phyloP scores from a whole-genome alignment of 495 filamentous ascomycete species.

The Penicillium angulare region DNA sequence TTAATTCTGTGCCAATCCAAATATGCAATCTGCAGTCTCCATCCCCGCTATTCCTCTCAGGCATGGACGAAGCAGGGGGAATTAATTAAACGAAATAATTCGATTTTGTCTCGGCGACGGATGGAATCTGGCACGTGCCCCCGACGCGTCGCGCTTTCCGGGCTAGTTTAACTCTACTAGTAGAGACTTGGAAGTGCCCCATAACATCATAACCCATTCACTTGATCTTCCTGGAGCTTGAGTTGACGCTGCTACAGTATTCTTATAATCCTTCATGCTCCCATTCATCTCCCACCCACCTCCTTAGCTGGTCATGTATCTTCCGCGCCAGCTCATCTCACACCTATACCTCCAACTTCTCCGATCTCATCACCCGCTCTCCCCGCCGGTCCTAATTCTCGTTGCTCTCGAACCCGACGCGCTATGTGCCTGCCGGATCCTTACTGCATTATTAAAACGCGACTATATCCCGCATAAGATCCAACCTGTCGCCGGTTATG shows the following conservation, averaged over 20 bases:
- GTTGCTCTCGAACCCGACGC: slow-evolving; percentile 93
- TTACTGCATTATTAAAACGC: slow-evolving; percentile 85
- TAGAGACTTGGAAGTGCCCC: not conserved
- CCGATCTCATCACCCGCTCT: slow-evolving; percentile 74
- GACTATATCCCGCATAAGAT: slow-evolving; percentile 99
- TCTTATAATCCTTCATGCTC: slow-evolving; percentile 21
- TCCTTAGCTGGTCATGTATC: slow-evolving; percentile 69
- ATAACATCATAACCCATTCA: slow-evolving; percentile 1
- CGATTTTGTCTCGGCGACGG: slow-evolving; percentile 23
- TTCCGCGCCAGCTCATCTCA: slow-evolving; percentile 82
- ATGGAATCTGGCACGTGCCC: slow-evolving; percentile 23
- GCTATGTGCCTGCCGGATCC: slow-evolving; percentile 91
- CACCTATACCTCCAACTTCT: slow-evolving; percentile 88
- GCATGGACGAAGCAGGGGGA: slow-evolving; percentile 4
- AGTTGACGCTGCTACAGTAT: slow-evolving; percentile 1
- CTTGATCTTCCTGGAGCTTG: no score
- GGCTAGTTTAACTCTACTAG: not conserved
- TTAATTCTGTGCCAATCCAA: not conserved
- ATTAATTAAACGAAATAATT: slow-evolving; percentile 2
- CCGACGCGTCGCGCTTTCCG: slow-evolving; percentile 21
- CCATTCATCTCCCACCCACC: slow-evolving; percentile 15
- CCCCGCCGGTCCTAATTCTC: slow-evolving; percentile 87
- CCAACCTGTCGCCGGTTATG: slow-evolving; percentile 89
- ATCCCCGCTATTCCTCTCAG: no score
- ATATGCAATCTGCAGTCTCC: no score